These are phyloP conservation scores for Trichoderma sp. DNA, from an alignment of 2,329 filamentous ascomycete genomes.

Conservation along the genomic window DNA sequence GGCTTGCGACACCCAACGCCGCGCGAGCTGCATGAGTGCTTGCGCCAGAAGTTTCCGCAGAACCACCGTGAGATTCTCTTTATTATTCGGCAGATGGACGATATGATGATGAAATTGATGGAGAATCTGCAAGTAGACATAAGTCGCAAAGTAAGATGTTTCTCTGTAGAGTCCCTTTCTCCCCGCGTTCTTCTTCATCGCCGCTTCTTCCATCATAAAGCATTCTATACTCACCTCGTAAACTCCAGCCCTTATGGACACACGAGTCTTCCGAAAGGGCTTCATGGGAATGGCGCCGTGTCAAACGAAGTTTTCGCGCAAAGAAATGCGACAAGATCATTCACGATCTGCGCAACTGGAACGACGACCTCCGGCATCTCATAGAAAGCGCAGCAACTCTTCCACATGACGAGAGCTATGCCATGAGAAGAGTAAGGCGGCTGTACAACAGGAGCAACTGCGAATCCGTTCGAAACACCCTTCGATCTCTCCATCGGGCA, in stretches of 20 bases:
- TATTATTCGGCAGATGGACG: constrained; percentile 10
- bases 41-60: constrained; percentile 4
- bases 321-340: constrained; percentile 16
- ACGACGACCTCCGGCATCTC: constrained; percentile 10
- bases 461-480: neutral
- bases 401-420: neutral
- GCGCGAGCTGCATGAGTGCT: constrained; percentile 7
- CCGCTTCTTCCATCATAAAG: neutral
- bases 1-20: constrained; percentile 9
- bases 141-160: neutral
- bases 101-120: constrained; percentile 9
- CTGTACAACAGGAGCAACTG: constrained; percentile 5
- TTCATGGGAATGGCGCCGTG: constrained; percentile 17
- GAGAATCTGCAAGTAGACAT: constrained; percentile 7
- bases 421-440: neutral
- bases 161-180: neutral
- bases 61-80: constrained; percentile 4
- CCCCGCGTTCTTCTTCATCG: neutral
- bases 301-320: constrained; percentile 9
- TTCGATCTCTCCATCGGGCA: neutral
- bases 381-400: neutral
- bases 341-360: constrained; percentile 11
- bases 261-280: neutral
- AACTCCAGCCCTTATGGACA: constrained; percentile 6
- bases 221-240: neutral